These are phyloP conservation scores for Quercus ilex DNA, from an alignment of 306 rosid species.

Conservation along the genomic window DNA sequence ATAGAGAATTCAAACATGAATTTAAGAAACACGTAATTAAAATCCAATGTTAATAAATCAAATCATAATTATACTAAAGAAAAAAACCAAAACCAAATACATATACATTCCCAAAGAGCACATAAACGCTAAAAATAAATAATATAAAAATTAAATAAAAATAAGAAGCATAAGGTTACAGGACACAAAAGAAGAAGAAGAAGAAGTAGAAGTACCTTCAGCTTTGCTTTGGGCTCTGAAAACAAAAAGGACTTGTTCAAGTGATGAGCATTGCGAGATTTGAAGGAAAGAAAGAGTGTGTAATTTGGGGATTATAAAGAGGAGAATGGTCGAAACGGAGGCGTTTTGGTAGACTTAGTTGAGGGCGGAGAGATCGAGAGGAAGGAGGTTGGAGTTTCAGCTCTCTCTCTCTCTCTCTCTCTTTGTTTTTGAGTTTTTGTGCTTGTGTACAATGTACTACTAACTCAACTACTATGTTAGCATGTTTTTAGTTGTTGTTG, in stretches of 20 bases:
- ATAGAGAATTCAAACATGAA: too few species aligned
- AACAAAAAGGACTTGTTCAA: neutral
- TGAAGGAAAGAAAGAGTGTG: neutral
- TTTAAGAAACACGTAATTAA: too few species aligned
- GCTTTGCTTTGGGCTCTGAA: slow-evolving; percentile 8
- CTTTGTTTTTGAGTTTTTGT: too few species aligned
- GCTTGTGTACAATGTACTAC: neutral
- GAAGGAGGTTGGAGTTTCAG: slow-evolving; percentile 36
- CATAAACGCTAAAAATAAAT: neutral
- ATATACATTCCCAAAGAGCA: neutral
- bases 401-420: slow-evolving; percentile 5
- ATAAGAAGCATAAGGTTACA: neutral
- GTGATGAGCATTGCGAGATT: slow-evolving; percentile 5
- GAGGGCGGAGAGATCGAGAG: slow-evolving; percentile 36
- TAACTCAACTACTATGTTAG: too few species aligned
- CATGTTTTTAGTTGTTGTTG: too few species aligned
- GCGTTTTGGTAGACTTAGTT: neutral
- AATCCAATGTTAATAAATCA: too few species aligned
- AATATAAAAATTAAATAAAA: neutral
- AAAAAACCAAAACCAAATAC: neutral
- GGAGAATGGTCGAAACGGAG: neutral
- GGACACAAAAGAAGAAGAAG: neutral
- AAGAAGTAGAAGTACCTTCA: slow-evolving; percentile 4
- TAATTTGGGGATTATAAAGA: neutral
- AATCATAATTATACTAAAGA: too few species aligned